Base-by-base conservation (phyloP, 495 filamentous ascomycete species). In the Staphylotrichum longicolle region DNA sequence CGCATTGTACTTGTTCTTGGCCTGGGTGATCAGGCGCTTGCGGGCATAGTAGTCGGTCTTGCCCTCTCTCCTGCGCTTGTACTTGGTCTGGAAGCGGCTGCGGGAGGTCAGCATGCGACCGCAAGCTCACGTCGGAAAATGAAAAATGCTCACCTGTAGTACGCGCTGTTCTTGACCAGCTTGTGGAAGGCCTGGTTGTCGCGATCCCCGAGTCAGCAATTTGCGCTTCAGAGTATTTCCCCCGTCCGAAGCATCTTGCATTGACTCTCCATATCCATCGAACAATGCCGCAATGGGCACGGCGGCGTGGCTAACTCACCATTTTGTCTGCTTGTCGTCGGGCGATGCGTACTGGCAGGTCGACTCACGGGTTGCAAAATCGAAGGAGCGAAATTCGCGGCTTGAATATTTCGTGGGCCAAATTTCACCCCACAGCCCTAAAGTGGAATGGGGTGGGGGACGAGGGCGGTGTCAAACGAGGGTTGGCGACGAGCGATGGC, bases 41-140 rank as follows among this genome's bases (percentile, higher is more conserved):
- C 94, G 94, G 75, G 94, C 94, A 78, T 96, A 98, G 90, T 99
- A 99, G 77, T 99, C 94, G 81, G 94, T 99, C 89, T 98, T 99
- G 77, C 94, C 94, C 77, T 87, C 76, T 65, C 94, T 88, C 76
- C 94, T 88, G 78, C 94, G 91, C 82, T 90, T 93, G 90, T 97
- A 99, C 87, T 99, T 99, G 78, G 93, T 96, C 85, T 99, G 94
- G 84, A 89, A 99, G 77, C 94, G 91, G 74, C 93, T 96, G 77
- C 59, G 27, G 46, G 47, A 32, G 46, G 65, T 66, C 58, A 68
- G 67, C 44, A 61, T 41, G 37, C 10, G 37, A 7, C 37, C 37
- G 37, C 37, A 39, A 10, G 37, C 10, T 39, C 37, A 6, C 6
- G 37, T 6, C 37, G 5, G 37, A 7, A 6, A 39, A 39, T 39